phyloP scores from a whole-genome alignment of 2,329 filamentous ascomycete species.

The Coniochaeta prunicola region DNA sequence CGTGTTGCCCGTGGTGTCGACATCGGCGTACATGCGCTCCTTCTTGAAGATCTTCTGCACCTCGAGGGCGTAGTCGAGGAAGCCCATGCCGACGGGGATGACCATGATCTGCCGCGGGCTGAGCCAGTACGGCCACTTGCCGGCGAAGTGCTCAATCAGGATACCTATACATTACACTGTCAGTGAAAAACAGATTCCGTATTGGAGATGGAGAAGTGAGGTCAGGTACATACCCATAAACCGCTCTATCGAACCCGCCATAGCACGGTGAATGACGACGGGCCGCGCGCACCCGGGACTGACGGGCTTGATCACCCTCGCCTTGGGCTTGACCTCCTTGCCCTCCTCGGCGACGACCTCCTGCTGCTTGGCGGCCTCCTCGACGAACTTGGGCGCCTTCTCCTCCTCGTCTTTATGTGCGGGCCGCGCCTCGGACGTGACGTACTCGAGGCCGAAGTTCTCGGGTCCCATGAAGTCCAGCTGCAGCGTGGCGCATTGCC shows the following conservation, averaged over 20 bases:
- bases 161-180: conserved; percentile 33
- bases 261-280: conserved; percentile 82
- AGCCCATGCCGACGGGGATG: conserved; percentile 67
- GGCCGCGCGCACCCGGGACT: conserved; percentile 68
- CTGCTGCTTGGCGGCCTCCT: conserved; percentile 4
- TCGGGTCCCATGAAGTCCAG: conserved; percentile 80
- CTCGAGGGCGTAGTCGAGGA: conserved; percentile 68
- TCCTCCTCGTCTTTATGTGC: conserved; percentile 22
- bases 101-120: conserved; percentile 76
- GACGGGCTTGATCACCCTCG: conserved; percentile 32
- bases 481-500: conserved; percentile 91
- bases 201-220: neutral
- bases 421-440: conserved; percentile 55
- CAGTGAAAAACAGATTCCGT: too few relatives aligned
- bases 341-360: conserved; percentile 16
- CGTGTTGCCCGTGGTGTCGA: conserved; percentile 68
- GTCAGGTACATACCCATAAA: conserved; percentile 44
- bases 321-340: conserved; percentile 20
- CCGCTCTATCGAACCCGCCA: conserved; percentile 60
- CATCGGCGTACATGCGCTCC: conserved; percentile 62
- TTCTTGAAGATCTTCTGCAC: conserved; percentile 62
- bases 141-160: conserved; percentile 75
- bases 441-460: conserved; percentile 83
- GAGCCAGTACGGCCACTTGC: conserved; percentile 87
- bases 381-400: conserved; percentile 22